A percentile compares a stretch with the other conserved stretches of the same genome.
phyloP scores from a whole-genome alignment of 2,329 filamentous ascomycete species.

The Sclerotinia minor region DNA sequence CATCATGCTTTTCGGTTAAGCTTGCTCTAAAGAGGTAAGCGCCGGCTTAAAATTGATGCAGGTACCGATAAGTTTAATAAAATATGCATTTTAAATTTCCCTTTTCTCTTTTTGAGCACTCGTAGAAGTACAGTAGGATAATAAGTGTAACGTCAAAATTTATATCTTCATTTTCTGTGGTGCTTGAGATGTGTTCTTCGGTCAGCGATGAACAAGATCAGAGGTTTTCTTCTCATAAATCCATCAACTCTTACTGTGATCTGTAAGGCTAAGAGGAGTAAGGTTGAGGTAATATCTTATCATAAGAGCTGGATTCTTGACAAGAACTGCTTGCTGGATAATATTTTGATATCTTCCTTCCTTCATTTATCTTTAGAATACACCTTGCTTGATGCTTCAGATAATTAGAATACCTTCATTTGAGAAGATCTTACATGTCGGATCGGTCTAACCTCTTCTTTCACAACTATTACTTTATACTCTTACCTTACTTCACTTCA shows the following conservation, averaged over 20 bases:
- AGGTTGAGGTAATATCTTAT: not conserved
- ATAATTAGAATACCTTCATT: not conserved
- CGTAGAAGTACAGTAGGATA: too few relatives aligned
- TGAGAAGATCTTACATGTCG: not conserved
- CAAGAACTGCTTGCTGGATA: not conserved
- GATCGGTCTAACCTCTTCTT: not conserved
- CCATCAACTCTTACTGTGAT: not conserved
- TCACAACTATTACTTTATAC: not conserved
- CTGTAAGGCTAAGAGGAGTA: not conserved
- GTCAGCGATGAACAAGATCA: not conserved
- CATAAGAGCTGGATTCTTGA: not conserved
- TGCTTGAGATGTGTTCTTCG: not conserved
- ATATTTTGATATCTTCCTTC: not conserved
- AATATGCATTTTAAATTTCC: slow-evolving; percentile 15
- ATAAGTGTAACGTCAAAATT: not conserved
- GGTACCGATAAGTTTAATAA: slow-evolving; percentile 26
- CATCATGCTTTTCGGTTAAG: slow-evolving; percentile 21
- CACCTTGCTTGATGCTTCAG: not conserved
- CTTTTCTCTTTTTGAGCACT: not conserved
- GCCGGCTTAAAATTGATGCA: slow-evolving; percentile 23
- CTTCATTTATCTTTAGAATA: not conserved
- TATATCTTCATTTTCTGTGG: slow-evolving; percentile 1
- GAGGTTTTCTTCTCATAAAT: not conserved
- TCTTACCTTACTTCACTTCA: not conserved
- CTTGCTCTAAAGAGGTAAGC: slow-evolving; percentile 19